A percentile compares a stretch with the other conserved stretches of the same genome.
phyloP scores from a whole-genome alignment of 2,329 filamentous ascomycete species.

The Ceratocystis cubensis region DNA sequence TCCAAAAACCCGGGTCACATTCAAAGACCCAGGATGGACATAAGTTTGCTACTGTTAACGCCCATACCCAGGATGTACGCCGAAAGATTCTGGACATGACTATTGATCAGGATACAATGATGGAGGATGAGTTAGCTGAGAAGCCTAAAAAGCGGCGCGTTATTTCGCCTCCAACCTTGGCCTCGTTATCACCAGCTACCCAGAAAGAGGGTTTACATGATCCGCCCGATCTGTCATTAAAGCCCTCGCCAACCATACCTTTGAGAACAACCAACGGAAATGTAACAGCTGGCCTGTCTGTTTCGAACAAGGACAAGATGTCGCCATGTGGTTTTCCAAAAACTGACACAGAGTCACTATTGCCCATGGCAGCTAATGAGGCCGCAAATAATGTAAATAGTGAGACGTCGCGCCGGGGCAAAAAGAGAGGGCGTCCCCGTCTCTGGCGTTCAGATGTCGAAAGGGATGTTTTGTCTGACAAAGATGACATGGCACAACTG shows the following conservation, averaged over 20 bases:
- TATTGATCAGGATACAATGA: background rate
- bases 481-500: too few relatives aligned
- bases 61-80: background rate
- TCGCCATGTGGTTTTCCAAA: background rate
- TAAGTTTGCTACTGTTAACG: background rate
- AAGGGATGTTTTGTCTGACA: background rate
- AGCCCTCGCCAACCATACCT: background rate
- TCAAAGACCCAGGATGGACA: background rate
- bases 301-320: background rate
- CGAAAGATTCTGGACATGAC: background rate
- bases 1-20: background rate
- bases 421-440: background rate
- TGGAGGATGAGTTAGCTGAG: conserved; percentile 7
- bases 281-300: background rate
- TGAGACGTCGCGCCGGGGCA: background rate
- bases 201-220: background rate
- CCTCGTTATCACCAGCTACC: background rate
- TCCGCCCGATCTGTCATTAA: background rate
- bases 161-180: background rate
- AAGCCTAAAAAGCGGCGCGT: conserved; percentile 11
- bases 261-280: too few relatives aligned
- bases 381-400: background rate
- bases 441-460: background rate
- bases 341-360: background rate
- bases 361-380: background rate